Percentiles rank a stretch among this genome's conserved stretches.
These are phyloP conservation scores for Boletus tomentosulus DNA, from an alignment of 768 basidiomycete genomes.

Conservation along the genomic window DNA sequence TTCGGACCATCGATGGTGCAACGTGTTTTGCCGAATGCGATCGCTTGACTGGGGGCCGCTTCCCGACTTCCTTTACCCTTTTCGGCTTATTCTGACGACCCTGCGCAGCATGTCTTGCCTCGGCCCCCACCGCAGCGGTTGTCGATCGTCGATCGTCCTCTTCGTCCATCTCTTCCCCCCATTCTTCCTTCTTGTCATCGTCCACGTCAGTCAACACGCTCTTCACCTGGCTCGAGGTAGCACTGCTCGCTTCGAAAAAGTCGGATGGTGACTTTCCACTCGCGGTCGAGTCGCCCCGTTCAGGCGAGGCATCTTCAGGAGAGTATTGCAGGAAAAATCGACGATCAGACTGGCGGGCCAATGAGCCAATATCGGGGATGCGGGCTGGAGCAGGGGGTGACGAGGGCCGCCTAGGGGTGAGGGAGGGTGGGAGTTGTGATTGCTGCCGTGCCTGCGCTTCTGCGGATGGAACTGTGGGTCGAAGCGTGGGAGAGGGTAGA, in stretches of 20 bases:
- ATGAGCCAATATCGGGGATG: slow-evolving; percentile 21
- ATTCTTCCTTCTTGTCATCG: slow-evolving; percentile 16
- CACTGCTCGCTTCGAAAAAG: slow-evolving; percentile 33
- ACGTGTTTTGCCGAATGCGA: slow-evolving; percentile 29
- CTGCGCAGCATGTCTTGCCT: slow-evolving; percentile 6
- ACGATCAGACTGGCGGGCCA: slow-evolving; percentile 36
- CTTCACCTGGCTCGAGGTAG: slow-evolving; percentile 30
- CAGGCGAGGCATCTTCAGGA: slow-evolving; percentile 37
- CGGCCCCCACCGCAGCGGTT: slow-evolving; percentile 8
- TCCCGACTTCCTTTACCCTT: slow-evolving; percentile 32
- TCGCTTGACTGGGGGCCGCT: slow-evolving; percentile 25
- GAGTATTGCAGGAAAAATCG: slow-evolving; percentile 45
- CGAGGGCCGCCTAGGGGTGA: not conserved
- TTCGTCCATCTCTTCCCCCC: slow-evolving; percentile 12
- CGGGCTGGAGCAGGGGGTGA: slow-evolving; percentile 7
- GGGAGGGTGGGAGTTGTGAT: slow-evolving; percentile 16
- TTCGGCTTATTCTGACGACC: slow-evolving; percentile 25
- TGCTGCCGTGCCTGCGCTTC: slow-evolving; percentile 10
- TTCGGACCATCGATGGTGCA: slow-evolving; percentile 27
- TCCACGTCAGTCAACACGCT: slow-evolving; percentile 19
- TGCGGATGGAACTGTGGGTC: slow-evolving; percentile 1
- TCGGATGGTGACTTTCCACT: slow-evolving; percentile 34
- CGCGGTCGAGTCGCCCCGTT: slow-evolving; percentile 30
- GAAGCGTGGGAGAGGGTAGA: slow-evolving; percentile 24
- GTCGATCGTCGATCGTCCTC: slow-evolving; percentile 23